Evolutionary conservation across 371 early-diverging fungal genomes (phyloP), one percentile per base, ranked within the genome.

Genomic region (Zopfochytrium polystomum): DNA sequence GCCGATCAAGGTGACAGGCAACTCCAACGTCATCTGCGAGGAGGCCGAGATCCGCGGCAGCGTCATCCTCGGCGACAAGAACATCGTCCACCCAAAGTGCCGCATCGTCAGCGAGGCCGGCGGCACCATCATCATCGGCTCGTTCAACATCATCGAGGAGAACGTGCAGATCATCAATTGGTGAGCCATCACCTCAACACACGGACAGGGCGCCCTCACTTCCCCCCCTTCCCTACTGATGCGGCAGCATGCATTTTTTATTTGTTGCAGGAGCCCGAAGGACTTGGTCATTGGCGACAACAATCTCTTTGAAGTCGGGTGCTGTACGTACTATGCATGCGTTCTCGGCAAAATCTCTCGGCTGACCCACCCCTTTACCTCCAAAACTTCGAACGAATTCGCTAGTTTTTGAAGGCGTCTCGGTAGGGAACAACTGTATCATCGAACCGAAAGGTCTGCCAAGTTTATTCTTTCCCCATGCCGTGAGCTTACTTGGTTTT

Each of bases 31-130:
- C n/a, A 44, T 72, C 13, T 72, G 72, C 55, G 72, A 72, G 4
- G 72, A 72, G 42, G 62, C 68, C 26, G 60, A 63, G 46, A 35
- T 72, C 22, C 47, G 52, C 1, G 72, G 72, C 33, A 32, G 32
- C 45, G 50, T 72, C 27, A 22, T 35, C 2, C 46, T 68, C n/a
- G 72, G 68, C 31, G 60, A 56, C 52, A 84, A 84, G 54, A 87
- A 87, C n/a, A 79, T 88, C 11, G 73, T 90, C 32, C 88, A 89
- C 64, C 91, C 89, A 29, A 85, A 88, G 57, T 86, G 86, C 67
- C 75, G 77, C 33, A 75, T 90, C n/a, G 76, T 82, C 63, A 56
- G 49, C 31, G 85, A 87, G 1, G 85, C 80, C 57, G 80, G 76
- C 42, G 91, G 88, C 3, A 78, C 85, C 4, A 87, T 90, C 44